A percentile compares a stretch with the other conserved stretches of the same genome.
Evolutionary conservation across 2,329 filamentous ascomycete species (phyloP).

Genomic region (Trichoderma sp.): DNA sequence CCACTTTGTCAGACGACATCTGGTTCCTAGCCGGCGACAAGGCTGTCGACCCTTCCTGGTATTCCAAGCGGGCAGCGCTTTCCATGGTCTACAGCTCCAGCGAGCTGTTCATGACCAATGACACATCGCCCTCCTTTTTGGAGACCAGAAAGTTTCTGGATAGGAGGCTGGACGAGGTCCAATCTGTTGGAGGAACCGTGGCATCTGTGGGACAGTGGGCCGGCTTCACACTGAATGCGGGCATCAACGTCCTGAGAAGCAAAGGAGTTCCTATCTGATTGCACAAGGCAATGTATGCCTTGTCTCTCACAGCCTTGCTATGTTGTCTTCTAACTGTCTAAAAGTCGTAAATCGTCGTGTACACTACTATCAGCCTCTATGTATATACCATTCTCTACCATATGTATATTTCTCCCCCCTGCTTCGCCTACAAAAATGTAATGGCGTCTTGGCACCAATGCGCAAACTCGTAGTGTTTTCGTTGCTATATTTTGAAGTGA

Average conservation of each 20-base stretch:
- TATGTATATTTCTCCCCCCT: neutral
- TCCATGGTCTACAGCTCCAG: constrained; percentile 68
- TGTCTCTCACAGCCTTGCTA: neutral
- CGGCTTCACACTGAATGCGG: constrained; percentile 77
- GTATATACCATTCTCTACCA: constrained; percentile 15
- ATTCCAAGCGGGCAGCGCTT: constrained; percentile 64
- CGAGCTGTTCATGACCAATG: constrained; percentile 94
- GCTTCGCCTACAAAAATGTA: constrained; percentile 1
- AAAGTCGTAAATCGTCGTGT: constrained; percentile 17
- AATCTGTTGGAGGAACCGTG: constrained; percentile 63
- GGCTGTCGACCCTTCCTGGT: constrained; percentile 86
- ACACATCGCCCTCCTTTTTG: constrained; percentile 70
- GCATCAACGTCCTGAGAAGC: constrained; percentile 82
- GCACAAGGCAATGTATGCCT: neutral
- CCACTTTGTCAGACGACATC: constrained; percentile 86
- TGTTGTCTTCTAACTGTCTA: neutral
- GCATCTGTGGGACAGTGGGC: constrained; percentile 73
- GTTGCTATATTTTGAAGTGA: constrained; percentile 2
- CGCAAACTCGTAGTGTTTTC: neutral
- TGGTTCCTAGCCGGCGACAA: constrained; percentile 83
- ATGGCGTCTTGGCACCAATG: constrained; percentile 1
- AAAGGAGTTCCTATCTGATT: constrained; percentile 79
- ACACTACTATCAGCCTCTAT: constrained; percentile 21
- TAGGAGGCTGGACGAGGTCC: constrained; percentile 71
- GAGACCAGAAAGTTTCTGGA: constrained; percentile 83